Percentiles rank a stretch among this genome's conserved stretches.
Conservation (phyloP, 345 rosid genomes). For the Carallia brachiata region DNA sequence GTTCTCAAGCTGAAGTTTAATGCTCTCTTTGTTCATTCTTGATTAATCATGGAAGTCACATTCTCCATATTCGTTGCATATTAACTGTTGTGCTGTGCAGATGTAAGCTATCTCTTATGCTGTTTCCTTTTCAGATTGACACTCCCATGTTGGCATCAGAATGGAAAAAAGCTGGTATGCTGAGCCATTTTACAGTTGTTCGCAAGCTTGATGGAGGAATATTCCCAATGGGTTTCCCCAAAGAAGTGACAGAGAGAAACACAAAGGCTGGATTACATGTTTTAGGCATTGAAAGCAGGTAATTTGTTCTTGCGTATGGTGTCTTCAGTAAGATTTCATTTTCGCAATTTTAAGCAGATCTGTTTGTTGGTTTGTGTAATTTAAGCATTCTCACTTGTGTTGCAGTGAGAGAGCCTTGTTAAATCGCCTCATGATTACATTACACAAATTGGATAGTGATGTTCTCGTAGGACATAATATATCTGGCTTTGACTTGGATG, state of each 20-base stretch:
- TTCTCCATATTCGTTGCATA: neutral
- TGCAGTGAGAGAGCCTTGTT: constrained; percentile 94
- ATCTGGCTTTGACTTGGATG: constrained; percentile 97
- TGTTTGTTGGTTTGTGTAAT: neutral
- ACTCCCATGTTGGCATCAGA: constrained; percentile 87
- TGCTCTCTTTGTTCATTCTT: neutral
- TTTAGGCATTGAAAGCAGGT: constrained; percentile 83
- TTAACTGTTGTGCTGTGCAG: constrained; percentile 13
- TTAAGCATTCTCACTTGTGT: constrained; percentile 20
- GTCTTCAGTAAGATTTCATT: neutral
- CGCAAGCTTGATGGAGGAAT: constrained; percentile 92
- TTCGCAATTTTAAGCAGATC: neutral
- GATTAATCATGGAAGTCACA: too few relatives aligned
- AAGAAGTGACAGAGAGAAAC: constrained; percentile 82
- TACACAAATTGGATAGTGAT: constrained; percentile 87
- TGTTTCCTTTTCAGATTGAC: constrained; percentile 69
- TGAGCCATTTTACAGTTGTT: constrained; percentile 84
- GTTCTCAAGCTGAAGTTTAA: neutral
- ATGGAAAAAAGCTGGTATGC: constrained; percentile 73
- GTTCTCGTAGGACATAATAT: constrained; percentile 95
- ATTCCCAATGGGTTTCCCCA: constrained; percentile 92
- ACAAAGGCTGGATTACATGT: constrained; percentile 70
- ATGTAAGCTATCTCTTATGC: constrained; percentile 11
- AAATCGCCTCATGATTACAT: constrained; percentile 81
- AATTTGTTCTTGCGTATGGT: constrained; percentile 16